phyloP scores from a whole-genome alignment of 345 rosid species.

The Barbarea vulgaris region DNA sequence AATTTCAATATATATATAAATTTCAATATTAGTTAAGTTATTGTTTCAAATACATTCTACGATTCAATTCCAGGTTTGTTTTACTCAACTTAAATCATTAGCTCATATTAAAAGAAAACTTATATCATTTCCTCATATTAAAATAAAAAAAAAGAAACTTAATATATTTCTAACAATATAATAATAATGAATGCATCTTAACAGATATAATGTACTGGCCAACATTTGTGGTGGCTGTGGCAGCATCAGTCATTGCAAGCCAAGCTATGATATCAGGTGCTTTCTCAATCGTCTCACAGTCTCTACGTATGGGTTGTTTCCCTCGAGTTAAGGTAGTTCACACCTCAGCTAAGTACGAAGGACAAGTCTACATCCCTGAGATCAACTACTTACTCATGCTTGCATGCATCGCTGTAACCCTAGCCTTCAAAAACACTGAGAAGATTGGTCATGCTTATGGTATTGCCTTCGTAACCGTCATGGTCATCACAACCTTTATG shows the following conservation, averaged over 20 bases:
- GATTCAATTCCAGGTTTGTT: slow-evolving; percentile 59
- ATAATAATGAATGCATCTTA: not conserved
- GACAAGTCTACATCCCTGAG: slow-evolving; percentile 92
- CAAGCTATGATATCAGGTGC: slow-evolving; percentile 88
- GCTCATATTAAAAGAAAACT: too few relatives aligned
- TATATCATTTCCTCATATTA: too few relatives aligned
- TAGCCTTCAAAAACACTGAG: slow-evolving; percentile 52
- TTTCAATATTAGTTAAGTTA: too few relatives aligned
- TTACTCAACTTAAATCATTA: too few relatives aligned
- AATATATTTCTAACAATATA: slow-evolving; percentile 11
- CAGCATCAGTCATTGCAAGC: slow-evolving; percentile 80
- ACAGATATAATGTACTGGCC: slow-evolving; percentile 81
- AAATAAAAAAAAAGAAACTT: too few relatives aligned
- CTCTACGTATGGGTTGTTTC: slow-evolving; percentile 66
- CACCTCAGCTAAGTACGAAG: slow-evolving; percentile 72
- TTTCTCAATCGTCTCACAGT: slow-evolving; percentile 66
- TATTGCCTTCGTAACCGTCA: slow-evolving; percentile 66
- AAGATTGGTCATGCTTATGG: slow-evolving; percentile 87
- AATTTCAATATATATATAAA: too few relatives aligned
- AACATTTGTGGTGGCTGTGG: slow-evolving; percentile 69
- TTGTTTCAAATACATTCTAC: slow-evolving; percentile 58
- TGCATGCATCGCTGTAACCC: slow-evolving; percentile 60
- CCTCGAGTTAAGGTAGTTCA: slow-evolving; percentile 81
- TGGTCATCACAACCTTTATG: slow-evolving; percentile 65
- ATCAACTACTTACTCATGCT: slow-evolving; percentile 77